A percentile compares a stretch with the other conserved stretches of the same genome.
Evolutionary conservation across 2,329 filamentous ascomycete genomes (phyloP).

Genomic region (Tolypocladium cylindrosporum): DNA sequence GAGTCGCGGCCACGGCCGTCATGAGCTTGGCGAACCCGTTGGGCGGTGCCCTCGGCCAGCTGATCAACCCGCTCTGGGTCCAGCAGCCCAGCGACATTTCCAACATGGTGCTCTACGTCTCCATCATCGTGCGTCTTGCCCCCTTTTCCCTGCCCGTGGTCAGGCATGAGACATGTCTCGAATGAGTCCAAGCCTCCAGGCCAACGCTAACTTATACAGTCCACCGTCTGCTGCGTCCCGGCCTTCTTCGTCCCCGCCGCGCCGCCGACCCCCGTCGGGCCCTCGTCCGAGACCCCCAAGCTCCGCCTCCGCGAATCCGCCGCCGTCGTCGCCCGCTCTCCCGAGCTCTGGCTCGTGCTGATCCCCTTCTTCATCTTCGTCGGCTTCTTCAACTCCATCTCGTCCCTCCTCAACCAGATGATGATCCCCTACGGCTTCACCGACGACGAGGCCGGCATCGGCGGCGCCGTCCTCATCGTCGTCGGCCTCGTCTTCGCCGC

Average conservation of each 20-base stretch:
- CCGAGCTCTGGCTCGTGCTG: constrained; percentile 72
- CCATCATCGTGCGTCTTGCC: constrained; percentile 60
- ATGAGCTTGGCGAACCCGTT: constrained; percentile 82
- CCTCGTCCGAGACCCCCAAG: constrained; percentile 53
- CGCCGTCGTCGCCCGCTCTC: constrained; percentile 41
- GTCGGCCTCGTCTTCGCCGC: constrained; percentile 74
- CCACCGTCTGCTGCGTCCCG: constrained; percentile 49
- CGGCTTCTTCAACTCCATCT: constrained; percentile 87
- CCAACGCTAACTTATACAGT: constrained; percentile 11
- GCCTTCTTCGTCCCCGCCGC: constrained; percentile 69
- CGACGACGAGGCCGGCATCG: constrained; percentile 79
- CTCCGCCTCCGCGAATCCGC: constrained; percentile 40
- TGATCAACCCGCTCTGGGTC: constrained; percentile 74
- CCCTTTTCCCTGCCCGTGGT: not conserved
- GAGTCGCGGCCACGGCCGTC: constrained; percentile 79
- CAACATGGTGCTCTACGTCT: constrained; percentile 73
- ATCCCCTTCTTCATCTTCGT: constrained; percentile 78
- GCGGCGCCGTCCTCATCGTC: constrained; percentile 79
- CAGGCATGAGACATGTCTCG: not conserved
- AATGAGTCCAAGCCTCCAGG: not conserved
- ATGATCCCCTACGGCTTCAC: constrained; percentile 76
- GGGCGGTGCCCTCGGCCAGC: constrained; percentile 78
- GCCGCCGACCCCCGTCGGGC: constrained; percentile 69
- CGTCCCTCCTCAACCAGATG: constrained; percentile 83
- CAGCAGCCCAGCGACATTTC: constrained; percentile 55